Conservation (phyloP, 2,329 filamentous ascomycete genomes). For the Sclerotinia borealis region DNA sequence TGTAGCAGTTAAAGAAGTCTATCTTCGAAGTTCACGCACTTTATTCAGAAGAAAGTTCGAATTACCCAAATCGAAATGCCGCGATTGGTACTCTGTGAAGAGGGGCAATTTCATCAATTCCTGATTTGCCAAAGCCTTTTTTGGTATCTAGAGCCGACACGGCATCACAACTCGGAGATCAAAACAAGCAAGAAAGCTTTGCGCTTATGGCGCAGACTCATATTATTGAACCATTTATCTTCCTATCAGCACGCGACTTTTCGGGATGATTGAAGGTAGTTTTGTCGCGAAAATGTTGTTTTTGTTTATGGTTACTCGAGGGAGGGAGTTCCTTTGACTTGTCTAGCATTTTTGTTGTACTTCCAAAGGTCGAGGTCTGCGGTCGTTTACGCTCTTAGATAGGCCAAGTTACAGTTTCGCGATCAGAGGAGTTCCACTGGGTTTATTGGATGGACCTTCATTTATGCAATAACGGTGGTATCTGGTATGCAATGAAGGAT, state of each 20-base stretch:
- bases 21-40: not conserved
- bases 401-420: conserved; percentile 23
- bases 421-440: conserved; percentile 11
- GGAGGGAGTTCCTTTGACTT: not conserved
- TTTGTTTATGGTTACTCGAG: conserved; percentile 10
- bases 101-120: conserved; percentile 3
- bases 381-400: conserved; percentile 24
- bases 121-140: not conserved
- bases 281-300: conserved; percentile 14
- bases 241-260: conserved; percentile 20
- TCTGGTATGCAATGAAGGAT: not conserved
- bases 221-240: conserved; percentile 13
- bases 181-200: conserved; percentile 18
- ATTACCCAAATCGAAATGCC: not conserved
- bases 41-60: not conserved
- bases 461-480: conserved; percentile 12
- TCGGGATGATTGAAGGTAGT: conserved; percentile 12
- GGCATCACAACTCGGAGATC: conserved; percentile 23
- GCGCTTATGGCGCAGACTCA: conserved; percentile 25
- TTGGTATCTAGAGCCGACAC: conserved; percentile 20
- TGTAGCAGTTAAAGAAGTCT: not conserved
- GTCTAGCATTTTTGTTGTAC: not conserved
- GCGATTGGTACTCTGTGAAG: conserved; percentile 6
- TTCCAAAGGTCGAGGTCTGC: conserved; percentile 11
- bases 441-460: conserved; percentile 26